phyloP scores from a whole-genome alignment of 1,284 basidiomycete species.

The Crucibulum parvulum region DNA sequence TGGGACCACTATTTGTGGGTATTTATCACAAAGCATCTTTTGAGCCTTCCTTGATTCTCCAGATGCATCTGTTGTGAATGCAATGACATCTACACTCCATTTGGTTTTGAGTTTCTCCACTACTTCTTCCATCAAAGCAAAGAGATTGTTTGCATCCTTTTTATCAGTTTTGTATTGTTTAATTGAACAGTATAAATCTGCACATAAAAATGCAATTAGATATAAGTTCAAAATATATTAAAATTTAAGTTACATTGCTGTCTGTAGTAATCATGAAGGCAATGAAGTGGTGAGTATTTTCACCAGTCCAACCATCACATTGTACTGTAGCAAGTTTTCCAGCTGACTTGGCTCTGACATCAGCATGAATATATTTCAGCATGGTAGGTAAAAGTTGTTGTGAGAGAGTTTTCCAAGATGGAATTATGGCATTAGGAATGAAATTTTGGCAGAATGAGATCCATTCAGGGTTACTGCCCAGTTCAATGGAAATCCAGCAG shows the following conservation, averaged over 20 bases:
- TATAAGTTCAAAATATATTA: neutral
- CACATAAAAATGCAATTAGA: neutral
- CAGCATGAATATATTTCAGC: too few relatives aligned
- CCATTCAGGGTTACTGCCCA: too few relatives aligned
- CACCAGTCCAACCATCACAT: slow-evolving; percentile 28
- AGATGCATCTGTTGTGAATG: slow-evolving; percentile 41
- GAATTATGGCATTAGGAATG: too few relatives aligned
- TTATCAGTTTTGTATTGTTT: slow-evolving; percentile 30
- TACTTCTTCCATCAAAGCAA: slow-evolving; percentile 24
- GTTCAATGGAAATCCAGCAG: too few relatives aligned
- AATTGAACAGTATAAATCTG: slow-evolving; percentile 35
- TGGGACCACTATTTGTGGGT: slow-evolving; percentile 29
- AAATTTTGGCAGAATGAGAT: too few relatives aligned
- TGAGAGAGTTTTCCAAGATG: too few relatives aligned
- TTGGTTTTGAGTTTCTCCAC: slow-evolving; percentile 17
- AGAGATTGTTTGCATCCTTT: slow-evolving; percentile 37
- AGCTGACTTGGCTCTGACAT: too few relatives aligned
- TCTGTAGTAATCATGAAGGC: slow-evolving; percentile 25
- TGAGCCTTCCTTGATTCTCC: slow-evolving; percentile 41
- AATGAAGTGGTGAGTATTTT: slow-evolving; percentile 26
- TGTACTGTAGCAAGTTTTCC: slow-evolving; percentile 18
- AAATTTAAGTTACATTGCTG: slow-evolving; percentile 6
- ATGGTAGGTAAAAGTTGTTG: too few relatives aligned
- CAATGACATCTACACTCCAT: slow-evolving; percentile 33
- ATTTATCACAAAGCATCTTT: slow-evolving; percentile 17